A percentile compares a stretch with the other conserved stretches of the same genome.
Conservation (phyloP, 2,329 filamentous ascomycete genomes). For the Colletotrichum acutatum region DNA sequence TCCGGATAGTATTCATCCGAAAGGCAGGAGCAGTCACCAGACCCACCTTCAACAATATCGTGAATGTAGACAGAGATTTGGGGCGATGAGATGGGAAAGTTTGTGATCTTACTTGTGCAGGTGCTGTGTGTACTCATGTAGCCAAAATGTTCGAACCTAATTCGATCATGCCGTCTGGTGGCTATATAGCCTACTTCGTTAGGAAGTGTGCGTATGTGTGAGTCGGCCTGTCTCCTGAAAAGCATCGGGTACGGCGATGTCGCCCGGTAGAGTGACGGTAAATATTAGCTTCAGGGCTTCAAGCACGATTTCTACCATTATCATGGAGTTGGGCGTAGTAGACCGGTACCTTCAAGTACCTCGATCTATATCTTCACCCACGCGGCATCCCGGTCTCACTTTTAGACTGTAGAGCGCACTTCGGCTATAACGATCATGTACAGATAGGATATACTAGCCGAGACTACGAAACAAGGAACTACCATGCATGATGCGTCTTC, state of each 20-base stretch:
- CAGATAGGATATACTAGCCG: constrained; percentile 35
- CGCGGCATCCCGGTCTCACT: background rate
- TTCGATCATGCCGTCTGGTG: background rate
- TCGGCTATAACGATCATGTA: constrained; percentile 30
- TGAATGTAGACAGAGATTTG: background rate
- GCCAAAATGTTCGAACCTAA: background rate
- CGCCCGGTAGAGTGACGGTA: background rate
- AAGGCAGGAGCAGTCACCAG: no score
- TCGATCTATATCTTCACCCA: background rate
- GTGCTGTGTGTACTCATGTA: background rate
- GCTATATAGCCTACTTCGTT: background rate
- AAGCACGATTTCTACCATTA: background rate
- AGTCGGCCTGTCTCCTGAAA: background rate
- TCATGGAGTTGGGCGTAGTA: background rate
- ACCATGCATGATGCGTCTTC: constrained; percentile 29
- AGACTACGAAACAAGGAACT: constrained; percentile 29
- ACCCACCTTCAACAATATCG: background rate
- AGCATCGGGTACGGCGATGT: background rate
- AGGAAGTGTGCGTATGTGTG: background rate
- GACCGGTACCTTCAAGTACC: background rate
- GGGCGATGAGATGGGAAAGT: background rate
- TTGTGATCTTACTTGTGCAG: background rate
- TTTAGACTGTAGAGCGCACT: background rate
- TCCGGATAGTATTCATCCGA: no score
- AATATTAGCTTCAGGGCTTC: background rate